Conservation (phyloP, 2,329 filamentous ascomycete genomes). For the Exophiala sp. region DNA sequence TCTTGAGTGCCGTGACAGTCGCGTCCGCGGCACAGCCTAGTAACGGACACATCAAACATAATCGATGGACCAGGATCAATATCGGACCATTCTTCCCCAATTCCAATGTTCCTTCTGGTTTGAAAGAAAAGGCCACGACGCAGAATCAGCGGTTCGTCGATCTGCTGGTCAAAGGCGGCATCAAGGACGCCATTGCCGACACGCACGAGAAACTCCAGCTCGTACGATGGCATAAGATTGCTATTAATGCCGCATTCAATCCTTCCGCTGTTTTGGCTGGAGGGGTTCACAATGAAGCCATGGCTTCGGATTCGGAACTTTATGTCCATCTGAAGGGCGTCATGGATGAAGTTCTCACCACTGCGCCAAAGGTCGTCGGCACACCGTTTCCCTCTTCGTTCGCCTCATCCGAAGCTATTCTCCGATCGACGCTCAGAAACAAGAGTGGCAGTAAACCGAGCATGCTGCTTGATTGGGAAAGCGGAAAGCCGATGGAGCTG, state of each 20-base stretch:
- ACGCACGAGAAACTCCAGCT: slow-evolving; percentile 62
- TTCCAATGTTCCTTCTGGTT: slow-evolving; percentile 32
- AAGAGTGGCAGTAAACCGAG: slow-evolving; percentile 44
- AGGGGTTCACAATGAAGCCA: slow-evolving; percentile 59
- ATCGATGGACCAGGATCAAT: slow-evolving; percentile 67
- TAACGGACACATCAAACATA: slow-evolving; percentile 60
- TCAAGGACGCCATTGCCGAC: slow-evolving; percentile 60
- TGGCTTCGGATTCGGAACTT: slow-evolving; percentile 59
- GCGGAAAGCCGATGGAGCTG: slow-evolving; percentile 59
- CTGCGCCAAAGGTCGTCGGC: slow-evolving; percentile 58
- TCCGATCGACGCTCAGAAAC: slow-evolving; percentile 59
- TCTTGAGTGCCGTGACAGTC: slow-evolving; percentile 64
- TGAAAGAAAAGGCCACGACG: slow-evolving; percentile 31
- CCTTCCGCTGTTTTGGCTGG: slow-evolving; percentile 63
- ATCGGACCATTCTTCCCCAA: slow-evolving; percentile 59
- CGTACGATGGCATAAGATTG: slow-evolving; percentile 69
- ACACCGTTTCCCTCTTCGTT: slow-evolving; percentile 55
- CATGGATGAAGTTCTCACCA: slow-evolving; percentile 64
- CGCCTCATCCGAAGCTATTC: slow-evolving; percentile 57
- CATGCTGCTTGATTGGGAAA: slow-evolving; percentile 67
- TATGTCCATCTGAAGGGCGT: slow-evolving; percentile 56
- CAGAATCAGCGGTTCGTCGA: slow-evolving; percentile 42
- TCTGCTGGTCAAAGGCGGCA: slow-evolving; percentile 47
- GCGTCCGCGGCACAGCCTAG: slow-evolving; percentile 61
- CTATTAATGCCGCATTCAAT: slow-evolving; percentile 71